Percentiles rank a stretch among this genome's conserved stretches.
These are phyloP conservation scores for Amoebophrya sp. DNA, from an alignment of 169 alveolate species.

Conservation along the genomic window DNA sequence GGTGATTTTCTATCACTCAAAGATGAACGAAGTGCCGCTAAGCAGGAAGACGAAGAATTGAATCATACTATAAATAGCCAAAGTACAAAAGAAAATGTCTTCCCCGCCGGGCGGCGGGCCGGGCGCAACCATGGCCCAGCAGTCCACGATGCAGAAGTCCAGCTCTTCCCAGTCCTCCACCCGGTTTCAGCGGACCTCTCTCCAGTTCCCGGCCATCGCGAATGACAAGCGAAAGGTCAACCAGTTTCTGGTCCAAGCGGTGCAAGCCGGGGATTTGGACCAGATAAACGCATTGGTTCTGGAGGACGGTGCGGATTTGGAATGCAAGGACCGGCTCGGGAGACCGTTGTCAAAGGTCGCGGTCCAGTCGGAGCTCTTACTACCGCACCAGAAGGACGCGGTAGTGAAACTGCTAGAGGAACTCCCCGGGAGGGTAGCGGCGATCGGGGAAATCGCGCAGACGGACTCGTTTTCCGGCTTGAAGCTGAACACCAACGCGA, in stretches of 20 bases:
- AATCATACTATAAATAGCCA: no score
- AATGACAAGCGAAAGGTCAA: no score
- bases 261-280: conserved; percentile 15
- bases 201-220: no score
- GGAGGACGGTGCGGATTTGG: neutral
- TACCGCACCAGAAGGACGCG: neutral
- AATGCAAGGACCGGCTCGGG: conserved; percentile 5
- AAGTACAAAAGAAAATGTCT: no score
- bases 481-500: neutral
- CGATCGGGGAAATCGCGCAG: neutral
- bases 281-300: neutral
- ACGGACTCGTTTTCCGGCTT: neutral
- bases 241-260: conserved; percentile 2
- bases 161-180: no score
- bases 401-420: neutral
- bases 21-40: no score
- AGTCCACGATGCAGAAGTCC: no score
- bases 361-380: neutral
- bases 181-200: no score
- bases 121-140: no score
- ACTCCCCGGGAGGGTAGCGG: neutral
- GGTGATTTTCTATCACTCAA: no score
- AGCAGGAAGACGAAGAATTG: no score
- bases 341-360: neutral
- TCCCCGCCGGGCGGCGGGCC: no score